A percentile compares a stretch with the other conserved stretches of the same genome.
These are phyloP conservation scores for Hanseniaspora clermontiae DNA, from an alignment of 805 yeast genomes.

Conservation along the genomic window DNA sequence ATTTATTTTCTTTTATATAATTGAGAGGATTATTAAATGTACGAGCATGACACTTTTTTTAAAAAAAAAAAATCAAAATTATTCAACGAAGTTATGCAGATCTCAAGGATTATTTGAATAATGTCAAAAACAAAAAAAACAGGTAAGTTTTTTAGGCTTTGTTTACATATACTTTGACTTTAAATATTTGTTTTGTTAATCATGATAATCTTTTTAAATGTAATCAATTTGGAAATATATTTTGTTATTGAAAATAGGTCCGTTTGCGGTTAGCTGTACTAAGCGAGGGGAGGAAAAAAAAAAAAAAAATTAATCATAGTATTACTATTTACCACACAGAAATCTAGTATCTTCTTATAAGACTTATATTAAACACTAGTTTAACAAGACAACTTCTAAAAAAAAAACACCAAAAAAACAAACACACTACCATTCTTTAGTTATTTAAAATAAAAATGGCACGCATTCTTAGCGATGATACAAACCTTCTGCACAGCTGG, in stretches of 20 bases:
- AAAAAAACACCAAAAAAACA: neutral
- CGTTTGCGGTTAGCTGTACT: no score
- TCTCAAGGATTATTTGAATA: no score
- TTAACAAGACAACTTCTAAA: neutral
- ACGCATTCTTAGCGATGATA: neutral
- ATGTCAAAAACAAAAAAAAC: no score
- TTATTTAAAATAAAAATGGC: neutral
- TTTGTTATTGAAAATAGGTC: neutral
- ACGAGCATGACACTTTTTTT: no score
- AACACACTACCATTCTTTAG: no score
- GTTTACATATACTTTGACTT: no score
- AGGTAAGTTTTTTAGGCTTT: neutral
- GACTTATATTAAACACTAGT: no score
- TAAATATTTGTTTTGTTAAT: neutral
- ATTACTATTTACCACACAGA: neutral
- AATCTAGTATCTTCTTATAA: neutral
- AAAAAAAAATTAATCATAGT: neutral
- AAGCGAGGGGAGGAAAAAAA: no score
- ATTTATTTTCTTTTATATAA: no score
- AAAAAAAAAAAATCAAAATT: no score
- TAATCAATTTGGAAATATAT: neutral
- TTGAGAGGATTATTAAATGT: no score
- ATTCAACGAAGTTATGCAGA: no score
- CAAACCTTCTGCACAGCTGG: conserved; percentile 10
- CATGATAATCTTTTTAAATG: neutral